Evolutionary conservation across 2,329 filamentous ascomycete genomes (phyloP).

Genomic region (Fusarium sp.): DNA sequence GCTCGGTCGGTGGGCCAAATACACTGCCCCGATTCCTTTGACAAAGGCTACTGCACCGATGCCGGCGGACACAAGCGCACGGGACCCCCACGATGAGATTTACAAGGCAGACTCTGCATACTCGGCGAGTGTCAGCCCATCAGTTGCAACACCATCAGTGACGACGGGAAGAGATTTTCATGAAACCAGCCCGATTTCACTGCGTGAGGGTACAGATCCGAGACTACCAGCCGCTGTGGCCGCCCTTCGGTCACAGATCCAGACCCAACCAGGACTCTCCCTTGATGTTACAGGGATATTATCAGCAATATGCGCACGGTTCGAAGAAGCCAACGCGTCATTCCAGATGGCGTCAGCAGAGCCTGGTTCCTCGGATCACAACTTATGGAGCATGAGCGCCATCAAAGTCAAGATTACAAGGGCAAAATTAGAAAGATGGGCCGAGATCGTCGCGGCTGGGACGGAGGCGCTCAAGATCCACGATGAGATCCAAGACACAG

Average conservation of each 20-base stretch:
- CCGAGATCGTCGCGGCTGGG: too few relatives aligned
- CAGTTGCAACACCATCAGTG: background rate
- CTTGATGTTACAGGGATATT: slow-evolving; percentile 57
- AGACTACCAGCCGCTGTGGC: slow-evolving; percentile 52
- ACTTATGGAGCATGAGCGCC: slow-evolving; percentile 59
- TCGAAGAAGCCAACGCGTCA: slow-evolving; percentile 54
- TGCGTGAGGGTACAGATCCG: slow-evolving; percentile 48
- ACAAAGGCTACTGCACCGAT: slow-evolving; percentile 38
- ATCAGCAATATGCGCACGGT: slow-evolving; percentile 51
- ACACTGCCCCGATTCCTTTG: slow-evolving; percentile 51
- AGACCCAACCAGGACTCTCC: slow-evolving; percentile 54
- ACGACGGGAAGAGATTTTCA: slow-evolving; percentile 26
- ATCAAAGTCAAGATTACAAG: slow-evolving; percentile 58
- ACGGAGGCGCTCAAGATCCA: too few relatives aligned
- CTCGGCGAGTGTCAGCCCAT: slow-evolving; percentile 14
- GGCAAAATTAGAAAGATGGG: slow-evolving; percentile 58
- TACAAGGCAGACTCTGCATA: slow-evolving; percentile 40
- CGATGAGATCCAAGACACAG: too few relatives aligned
- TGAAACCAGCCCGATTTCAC: slow-evolving; percentile 27
- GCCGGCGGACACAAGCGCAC: slow-evolving; percentile 37
- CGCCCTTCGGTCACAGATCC: slow-evolving; percentile 52
- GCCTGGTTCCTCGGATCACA: slow-evolving; percentile 51
- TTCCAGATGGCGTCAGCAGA: slow-evolving; percentile 47
- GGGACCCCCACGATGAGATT: slow-evolving; percentile 21
- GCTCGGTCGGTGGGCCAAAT: slow-evolving; percentile 61